A percentile compares a stretch with the other conserved stretches of the same genome.
Evolutionary conservation across 2,329 filamentous ascomycete genomes (phyloP).

Genomic region (Sphaerulina musiva): DNA sequence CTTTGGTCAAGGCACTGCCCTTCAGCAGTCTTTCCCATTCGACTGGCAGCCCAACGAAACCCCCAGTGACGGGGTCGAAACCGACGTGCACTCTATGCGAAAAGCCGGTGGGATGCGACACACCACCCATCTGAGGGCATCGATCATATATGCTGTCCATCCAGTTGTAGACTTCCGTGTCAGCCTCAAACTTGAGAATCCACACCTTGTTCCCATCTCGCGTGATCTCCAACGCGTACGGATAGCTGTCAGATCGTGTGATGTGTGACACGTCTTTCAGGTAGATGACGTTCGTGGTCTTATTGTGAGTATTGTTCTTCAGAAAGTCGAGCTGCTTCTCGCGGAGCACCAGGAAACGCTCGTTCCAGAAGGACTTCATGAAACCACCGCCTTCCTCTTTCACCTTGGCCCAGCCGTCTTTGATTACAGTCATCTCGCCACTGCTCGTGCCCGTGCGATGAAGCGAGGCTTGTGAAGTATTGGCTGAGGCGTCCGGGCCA

Average conservation of each 20-base stretch:
- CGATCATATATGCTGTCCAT: constrained; percentile 96
- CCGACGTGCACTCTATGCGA: constrained; percentile 94
- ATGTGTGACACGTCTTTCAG: constrained; percentile 86
- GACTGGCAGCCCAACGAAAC: constrained; percentile 86
- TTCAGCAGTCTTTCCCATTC: constrained; percentile 98
- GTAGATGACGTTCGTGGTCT: constrained; percentile 76
- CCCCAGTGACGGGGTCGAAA: constrained; percentile 89
- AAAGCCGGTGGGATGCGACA: constrained; percentile 98
- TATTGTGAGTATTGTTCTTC: constrained; percentile 75
- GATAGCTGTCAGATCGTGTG: constrained; percentile 81
- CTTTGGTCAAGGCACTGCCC: constrained; percentile 93
- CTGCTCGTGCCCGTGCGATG: constrained; percentile 37
- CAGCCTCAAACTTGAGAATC: constrained; percentile 87
- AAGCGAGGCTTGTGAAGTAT: constrained; percentile 37
- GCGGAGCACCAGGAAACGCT: constrained; percentile 83
- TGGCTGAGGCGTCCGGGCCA: constrained; percentile 33
- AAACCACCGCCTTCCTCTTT: constrained; percentile 80
- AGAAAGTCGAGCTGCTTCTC: constrained; percentile 92
- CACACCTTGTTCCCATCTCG: constrained; percentile 79
- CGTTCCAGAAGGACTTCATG: constrained; percentile 62
- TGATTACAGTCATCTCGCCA: constrained; percentile 38
- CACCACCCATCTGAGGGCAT: constrained; percentile 94
- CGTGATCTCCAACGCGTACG: constrained; percentile 91
- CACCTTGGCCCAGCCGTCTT: constrained; percentile 69
- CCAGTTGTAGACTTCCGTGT: constrained; percentile 98